Percentiles rank a stretch among this genome's conserved stretches.
phyloP scores from a whole-genome alignment of 495 filamentous ascomycete species.

The Hypoxylon perforatum region DNA sequence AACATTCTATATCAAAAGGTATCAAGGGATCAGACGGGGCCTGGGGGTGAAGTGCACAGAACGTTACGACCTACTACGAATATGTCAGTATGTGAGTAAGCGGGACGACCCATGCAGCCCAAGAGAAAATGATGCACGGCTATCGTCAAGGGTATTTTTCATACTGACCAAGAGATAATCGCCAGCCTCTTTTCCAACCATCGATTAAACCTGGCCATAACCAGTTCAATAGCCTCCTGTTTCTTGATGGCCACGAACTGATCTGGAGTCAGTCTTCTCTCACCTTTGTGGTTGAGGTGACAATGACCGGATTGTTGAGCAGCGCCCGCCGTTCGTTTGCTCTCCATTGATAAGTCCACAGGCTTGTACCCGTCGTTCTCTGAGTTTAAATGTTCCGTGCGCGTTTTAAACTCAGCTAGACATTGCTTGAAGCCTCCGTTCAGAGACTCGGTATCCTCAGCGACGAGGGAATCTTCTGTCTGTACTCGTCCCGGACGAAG shows the following conservation, averaged over 20 bases:
- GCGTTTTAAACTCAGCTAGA: slow-evolving; percentile 32
- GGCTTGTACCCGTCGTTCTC: slow-evolving; percentile 27
- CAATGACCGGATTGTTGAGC: slow-evolving; percentile 36
- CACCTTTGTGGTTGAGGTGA: slow-evolving; percentile 27
- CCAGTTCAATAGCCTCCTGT: slow-evolving; percentile 35
- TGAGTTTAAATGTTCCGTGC: slow-evolving; percentile 33
- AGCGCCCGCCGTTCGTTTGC: slow-evolving; percentile 36
- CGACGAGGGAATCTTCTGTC: slow-evolving; percentile 16
- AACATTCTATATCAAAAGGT: neutral
- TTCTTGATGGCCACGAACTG: slow-evolving; percentile 45
- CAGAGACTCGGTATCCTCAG: slow-evolving; percentile 5
- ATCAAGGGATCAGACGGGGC: neutral
- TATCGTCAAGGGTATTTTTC: neutral
- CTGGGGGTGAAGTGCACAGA: neutral
- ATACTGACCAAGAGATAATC: slow-evolving; percentile 44
- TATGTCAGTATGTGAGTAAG: slow-evolving; percentile 10
- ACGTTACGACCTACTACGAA: slow-evolving; percentile 24
- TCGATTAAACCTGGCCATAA: slow-evolving; percentile 38
- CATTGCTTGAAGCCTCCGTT: slow-evolving; percentile 32
- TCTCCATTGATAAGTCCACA: slow-evolving; percentile 43
- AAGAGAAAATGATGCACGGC: neutral
- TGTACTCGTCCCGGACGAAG: slow-evolving; percentile 3
- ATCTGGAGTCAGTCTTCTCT: slow-evolving; percentile 43
- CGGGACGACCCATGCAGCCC: neutral
- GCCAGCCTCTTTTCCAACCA: slow-evolving; percentile 46